These are phyloP conservation scores for Penicillium taxi DNA, from an alignment of 495 filamentous ascomycete genomes.

Conservation along the genomic window DNA sequence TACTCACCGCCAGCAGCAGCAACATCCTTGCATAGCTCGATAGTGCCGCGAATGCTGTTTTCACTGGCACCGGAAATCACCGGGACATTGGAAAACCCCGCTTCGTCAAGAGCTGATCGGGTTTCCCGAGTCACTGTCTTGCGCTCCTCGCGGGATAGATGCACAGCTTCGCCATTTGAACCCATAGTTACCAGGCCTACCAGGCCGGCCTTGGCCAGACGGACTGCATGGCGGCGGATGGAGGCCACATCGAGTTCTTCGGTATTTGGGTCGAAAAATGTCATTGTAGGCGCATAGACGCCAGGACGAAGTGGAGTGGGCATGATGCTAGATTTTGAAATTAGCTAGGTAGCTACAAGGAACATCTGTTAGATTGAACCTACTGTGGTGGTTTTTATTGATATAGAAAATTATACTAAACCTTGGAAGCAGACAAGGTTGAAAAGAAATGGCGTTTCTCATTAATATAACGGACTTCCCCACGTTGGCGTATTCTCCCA, in stretches of 20 bases:
- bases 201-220: conserved; percentile 73
- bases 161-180: conserved; percentile 83
- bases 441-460: no score
- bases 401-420: background rate
- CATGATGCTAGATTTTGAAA: conserved; percentile 14
- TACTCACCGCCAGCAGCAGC: conserved; percentile 68
- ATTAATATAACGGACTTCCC: no score
- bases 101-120: conserved; percentile 72
- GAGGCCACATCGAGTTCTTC: conserved; percentile 76
- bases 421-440: no score
- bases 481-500: conserved; percentile 22
- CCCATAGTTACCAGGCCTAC: conserved; percentile 83
- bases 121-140: conserved; percentile 68
- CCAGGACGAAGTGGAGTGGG: conserved; percentile 67
- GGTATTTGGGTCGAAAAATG: conserved; percentile 74
- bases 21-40: conserved; percentile 65
- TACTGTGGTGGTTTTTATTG: background rate
- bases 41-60: conserved; percentile 67
- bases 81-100: conserved; percentile 65
- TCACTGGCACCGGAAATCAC: conserved; percentile 78
- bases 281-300: conserved; percentile 86
- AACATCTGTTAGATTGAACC: background rate
- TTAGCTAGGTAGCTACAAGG: conserved; percentile 1
- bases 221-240: conserved; percentile 71
- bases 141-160: conserved; percentile 69